phyloP scores from a whole-genome alignment of 106 monocot species.

The Dioscorea zingiberensis region DNA sequence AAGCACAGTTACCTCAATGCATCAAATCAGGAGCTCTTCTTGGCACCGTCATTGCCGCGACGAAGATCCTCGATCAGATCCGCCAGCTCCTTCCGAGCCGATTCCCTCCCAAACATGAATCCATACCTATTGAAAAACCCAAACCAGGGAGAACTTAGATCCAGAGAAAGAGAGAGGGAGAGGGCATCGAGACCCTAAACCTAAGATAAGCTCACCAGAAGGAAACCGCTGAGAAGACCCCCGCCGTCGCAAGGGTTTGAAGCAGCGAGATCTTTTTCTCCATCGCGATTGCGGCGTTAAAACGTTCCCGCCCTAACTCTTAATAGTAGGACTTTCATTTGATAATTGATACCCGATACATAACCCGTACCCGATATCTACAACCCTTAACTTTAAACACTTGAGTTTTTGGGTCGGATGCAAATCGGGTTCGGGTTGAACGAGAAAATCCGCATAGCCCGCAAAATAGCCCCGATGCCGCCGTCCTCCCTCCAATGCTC shows the following conservation, averaged over 20 bases:
- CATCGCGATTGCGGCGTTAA: slow-evolving; percentile 12
- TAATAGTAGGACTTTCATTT: too few relatives aligned
- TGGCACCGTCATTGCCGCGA: neutral
- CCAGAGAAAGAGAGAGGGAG: neutral
- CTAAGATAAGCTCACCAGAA: slow-evolving; percentile 50
- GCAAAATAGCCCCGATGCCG: slow-evolving; percentile 14
- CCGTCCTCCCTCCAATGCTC: slow-evolving; percentile 17
- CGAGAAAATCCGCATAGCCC: too few relatives aligned
- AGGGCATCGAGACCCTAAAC: neutral
- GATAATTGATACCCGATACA: too few relatives aligned
- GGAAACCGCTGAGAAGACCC: slow-evolving; percentile 90
- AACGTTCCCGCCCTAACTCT: too few relatives aligned
- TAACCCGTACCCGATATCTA: too few relatives aligned
- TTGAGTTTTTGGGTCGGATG: too few relatives aligned
- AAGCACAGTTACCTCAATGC: too few relatives aligned
- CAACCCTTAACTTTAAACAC: too few relatives aligned
- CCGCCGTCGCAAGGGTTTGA: slow-evolving; percentile 66
- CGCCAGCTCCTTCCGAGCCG: slow-evolving; percentile 79
- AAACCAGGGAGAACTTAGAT: neutral
- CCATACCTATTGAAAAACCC: slow-evolving; percentile 61
- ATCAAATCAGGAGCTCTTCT: too few relatives aligned
- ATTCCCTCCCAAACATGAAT: slow-evolving; percentile 98
- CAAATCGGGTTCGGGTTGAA: too few relatives aligned
- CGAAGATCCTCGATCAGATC: slow-evolving; percentile 74
- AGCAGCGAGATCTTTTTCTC: slow-evolving; percentile 68